Evolutionary conservation across 495 filamentous ascomycete species (phyloP).

Genomic region (Lophiostoma macrostomum): DNA sequence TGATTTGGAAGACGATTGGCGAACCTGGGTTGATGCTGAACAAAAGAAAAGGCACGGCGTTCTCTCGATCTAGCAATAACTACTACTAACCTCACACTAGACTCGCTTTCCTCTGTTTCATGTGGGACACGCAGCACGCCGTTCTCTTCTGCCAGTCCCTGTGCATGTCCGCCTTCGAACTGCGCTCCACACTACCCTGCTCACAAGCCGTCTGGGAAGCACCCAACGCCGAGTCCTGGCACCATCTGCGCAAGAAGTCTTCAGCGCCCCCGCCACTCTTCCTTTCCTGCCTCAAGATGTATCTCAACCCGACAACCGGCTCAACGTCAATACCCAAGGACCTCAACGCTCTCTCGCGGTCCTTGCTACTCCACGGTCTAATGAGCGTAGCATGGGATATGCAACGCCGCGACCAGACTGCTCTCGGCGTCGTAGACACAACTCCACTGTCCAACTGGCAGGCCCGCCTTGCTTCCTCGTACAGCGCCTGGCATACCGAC

Average conservation of each 20-base stretch:
- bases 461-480: constrained; percentile 48
- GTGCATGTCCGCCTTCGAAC: constrained; percentile 58
- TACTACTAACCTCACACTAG: constrained; percentile 28
- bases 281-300: constrained; percentile 51
- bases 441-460: constrained; percentile 50
- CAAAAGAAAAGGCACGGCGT: constrained; percentile 49
- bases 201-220: constrained; percentile 52
- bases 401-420: constrained; percentile 55
- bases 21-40: constrained; percentile 49
- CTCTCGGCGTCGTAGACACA: constrained; percentile 39
- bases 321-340: constrained; percentile 37
- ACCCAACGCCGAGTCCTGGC: constrained; percentile 48
- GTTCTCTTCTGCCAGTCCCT: constrained; percentile 57
- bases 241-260: constrained; percentile 38
- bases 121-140: constrained; percentile 59
- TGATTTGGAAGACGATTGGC: constrained; percentile 47
- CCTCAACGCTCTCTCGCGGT: constrained; percentile 49
- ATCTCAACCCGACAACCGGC: constrained; percentile 48
- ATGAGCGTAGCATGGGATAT: constrained; percentile 58
- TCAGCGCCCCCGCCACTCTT: constrained; percentile 40
- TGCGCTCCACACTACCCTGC: constrained; percentile 51
- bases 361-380: constrained; percentile 52
- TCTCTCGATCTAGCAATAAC: neutral
- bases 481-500: constrained; percentile 54
- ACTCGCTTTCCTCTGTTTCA: constrained; percentile 55